Evolutionary conservation across 2,329 filamentous ascomycete species (phyloP).

Genomic region (Erysiphe neolycopersici): DNA sequence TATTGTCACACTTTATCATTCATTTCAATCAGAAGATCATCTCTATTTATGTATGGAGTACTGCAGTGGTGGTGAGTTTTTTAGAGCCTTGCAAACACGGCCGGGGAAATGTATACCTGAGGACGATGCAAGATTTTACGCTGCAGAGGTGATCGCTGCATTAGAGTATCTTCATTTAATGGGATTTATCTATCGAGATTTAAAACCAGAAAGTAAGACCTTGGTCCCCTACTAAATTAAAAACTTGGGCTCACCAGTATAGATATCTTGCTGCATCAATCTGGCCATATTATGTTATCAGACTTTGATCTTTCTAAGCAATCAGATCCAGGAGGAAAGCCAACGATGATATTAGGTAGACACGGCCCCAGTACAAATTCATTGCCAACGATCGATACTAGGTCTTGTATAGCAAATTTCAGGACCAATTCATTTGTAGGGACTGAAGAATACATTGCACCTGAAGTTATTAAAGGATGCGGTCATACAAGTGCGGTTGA

Average conservation of each 20-base stretch:
- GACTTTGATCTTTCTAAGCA: conserved; percentile 98
- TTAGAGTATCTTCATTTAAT: conserved; percentile 93
- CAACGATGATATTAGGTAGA: conserved; percentile 79
- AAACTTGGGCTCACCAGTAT: conserved; percentile 14
- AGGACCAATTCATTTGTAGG: conserved; percentile 96
- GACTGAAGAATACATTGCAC: conserved; percentile 95
- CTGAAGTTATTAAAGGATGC: conserved; percentile 95
- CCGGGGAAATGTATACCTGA: conserved; percentile 95
- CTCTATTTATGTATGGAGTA: conserved; percentile 99
- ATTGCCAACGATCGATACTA: conserved; percentile 90
- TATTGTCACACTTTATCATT: conserved; percentile 95
- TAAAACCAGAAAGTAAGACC: conserved; percentile 81
- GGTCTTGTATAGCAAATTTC: conserved; percentile 95
- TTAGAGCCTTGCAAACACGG: conserved; percentile 80
- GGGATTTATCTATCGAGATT: conserved; percentile 95
- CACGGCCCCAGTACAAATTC: conserved; percentile 67
- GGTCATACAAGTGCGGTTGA: conserved; percentile 96
- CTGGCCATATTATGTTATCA: conserved; percentile 98
- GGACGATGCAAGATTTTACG: conserved; percentile 91
- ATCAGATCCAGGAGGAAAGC: conserved; percentile 81
- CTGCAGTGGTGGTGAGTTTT: conserved; percentile 96
- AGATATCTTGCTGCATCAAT: conserved; percentile 96
- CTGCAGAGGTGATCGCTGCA: conserved; percentile 87
- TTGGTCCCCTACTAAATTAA: not conserved
- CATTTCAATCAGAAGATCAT: conserved; percentile 96